Evolutionary conservation across 2,329 filamentous ascomycete genomes (phyloP).

Genomic region (Aspergillus terreus): DNA sequence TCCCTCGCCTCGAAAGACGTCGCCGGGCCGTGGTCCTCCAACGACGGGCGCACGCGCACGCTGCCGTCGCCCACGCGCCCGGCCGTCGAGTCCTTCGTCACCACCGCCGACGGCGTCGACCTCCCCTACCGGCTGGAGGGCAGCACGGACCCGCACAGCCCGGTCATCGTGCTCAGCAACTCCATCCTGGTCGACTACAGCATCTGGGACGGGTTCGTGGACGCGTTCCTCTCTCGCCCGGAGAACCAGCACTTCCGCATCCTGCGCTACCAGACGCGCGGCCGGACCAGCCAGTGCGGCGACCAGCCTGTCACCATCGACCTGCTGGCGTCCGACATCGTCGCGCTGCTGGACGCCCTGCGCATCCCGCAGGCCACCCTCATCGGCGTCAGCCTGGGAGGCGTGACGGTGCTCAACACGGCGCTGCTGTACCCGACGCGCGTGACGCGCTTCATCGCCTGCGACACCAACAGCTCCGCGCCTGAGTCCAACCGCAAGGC

Average conservation of each 20-base stretch:
- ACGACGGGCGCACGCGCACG: conserved; percentile 56
- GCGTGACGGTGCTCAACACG: conserved; percentile 71
- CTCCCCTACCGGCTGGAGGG: conserved; percentile 76
- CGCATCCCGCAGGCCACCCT: conserved; percentile 65
- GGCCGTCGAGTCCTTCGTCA: conserved; percentile 64
- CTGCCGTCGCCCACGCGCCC: conserved; percentile 42
- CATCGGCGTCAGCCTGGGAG: conserved; percentile 77
- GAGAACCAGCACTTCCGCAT: conserved; percentile 63
- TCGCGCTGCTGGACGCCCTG: conserved; percentile 63
- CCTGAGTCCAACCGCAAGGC: conserved; percentile 71
- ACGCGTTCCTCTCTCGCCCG: conserved; percentile 52
- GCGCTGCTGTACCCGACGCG: conserved; percentile 63
- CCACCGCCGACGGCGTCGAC: conserved; percentile 62
- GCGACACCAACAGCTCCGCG: conserved; percentile 73
- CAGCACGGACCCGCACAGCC: conserved; percentile 61
- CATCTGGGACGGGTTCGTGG: conserved; percentile 77
- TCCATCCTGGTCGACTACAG: conserved; percentile 72
- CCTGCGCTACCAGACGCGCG: conserved; percentile 73
- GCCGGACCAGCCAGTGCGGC: conserved; percentile 50
- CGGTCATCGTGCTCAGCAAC: conserved; percentile 72
- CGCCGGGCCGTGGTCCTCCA: conserved; percentile 50
- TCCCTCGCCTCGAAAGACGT: conserved; percentile 50
- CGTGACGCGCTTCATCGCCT: conserved; percentile 62
- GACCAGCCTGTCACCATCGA: conserved; percentile 56
- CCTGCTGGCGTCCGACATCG: conserved; percentile 65